Base-by-base conservation (phyloP, 805 yeast species). In the Cyberlindnera galapagoensis region DNA sequence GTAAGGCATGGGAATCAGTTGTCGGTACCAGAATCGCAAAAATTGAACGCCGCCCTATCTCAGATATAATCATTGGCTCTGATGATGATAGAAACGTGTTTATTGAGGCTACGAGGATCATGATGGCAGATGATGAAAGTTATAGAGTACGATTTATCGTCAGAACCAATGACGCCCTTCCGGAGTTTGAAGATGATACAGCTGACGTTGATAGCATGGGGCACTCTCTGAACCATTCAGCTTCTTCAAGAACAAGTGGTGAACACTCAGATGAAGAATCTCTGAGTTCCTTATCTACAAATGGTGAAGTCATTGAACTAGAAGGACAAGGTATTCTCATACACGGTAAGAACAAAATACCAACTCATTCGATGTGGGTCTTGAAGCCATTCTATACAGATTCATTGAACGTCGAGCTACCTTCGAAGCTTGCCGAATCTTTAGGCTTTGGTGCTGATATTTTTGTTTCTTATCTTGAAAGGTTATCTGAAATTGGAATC, bases 311-410 rank as follows among this genome's bases (percentile, higher is more conserved):
- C 11, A 71, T 79, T 7, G 90, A 84, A 43, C 61, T 88, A 24
- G 97, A 90, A 55, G 97, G 96, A 1, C 97, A 90, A 51, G 98
- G 98, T 3, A 80, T 92, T 8, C 56, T 90, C 14, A 79, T 92
- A 7, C 81, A 76, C 42, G 82, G 80, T 49, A 55, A 65, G 3
- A 65, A 76, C 0, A 63, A 69, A 11, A 52, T 69, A 22, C 88
- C 90, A 1, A 65, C 80, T 0, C 94, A 86, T 54, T 77, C 95
- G 2, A 83, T 92, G 83, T 90, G 97, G 97, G 76, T 90, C 4
- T 67, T 92, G 6, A 80, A 83, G 46, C 94, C 94, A 3, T 80
- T 78, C 56, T 80, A 78, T 23, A 61, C 81, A 4, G 73, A 76
- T 33, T 66, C 70, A 4, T 59, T 80, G 17, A 75, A 76, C 32